These are phyloP conservation scores for Haplographium delicatum DNA, from an alignment of 495 filamentous ascomycete species.

Conservation along the genomic window DNA sequence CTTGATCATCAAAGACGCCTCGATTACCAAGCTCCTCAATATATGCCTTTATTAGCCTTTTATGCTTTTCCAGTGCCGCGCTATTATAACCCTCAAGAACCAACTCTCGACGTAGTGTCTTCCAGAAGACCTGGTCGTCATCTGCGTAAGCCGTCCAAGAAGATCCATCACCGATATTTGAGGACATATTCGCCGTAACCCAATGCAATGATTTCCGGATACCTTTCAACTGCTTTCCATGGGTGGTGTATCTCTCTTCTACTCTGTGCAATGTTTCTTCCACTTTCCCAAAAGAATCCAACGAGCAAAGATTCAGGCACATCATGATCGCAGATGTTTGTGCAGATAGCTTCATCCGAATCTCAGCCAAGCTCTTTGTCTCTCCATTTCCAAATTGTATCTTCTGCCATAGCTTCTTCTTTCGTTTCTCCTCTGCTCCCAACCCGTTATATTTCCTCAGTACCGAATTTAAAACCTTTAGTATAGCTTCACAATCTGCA, in stretches of 20 bases:
- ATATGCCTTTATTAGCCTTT: slow-evolving; percentile 13
- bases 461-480: background rate
- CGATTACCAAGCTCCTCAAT: slow-evolving; percentile 9
- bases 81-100: slow-evolving; percentile 7
- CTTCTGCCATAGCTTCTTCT: slow-evolving; percentile 2
- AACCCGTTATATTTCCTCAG: slow-evolving; percentile 3
- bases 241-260: background rate
- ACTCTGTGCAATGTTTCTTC: background rate
- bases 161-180: background rate
- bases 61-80: slow-evolving; percentile 4
- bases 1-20: slow-evolving; percentile 14
- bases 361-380: background rate
- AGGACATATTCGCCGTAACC: background rate
- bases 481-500: slow-evolving; percentile 1
- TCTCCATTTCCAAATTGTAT: slow-evolving; percentile 10
- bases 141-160: slow-evolving; percentile 5
- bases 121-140: slow-evolving; percentile 14
- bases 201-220: slow-evolving; percentile 5
- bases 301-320: background rate
- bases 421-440: background rate
- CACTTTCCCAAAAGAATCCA: background rate
- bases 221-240: background rate
- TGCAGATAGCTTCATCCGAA: slow-evolving; percentile 2
- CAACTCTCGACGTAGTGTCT: slow-evolving; percentile 7
- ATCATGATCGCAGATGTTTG: slow-evolving; percentile 9